Evolutionary conservation across 2,329 filamentous ascomycete genomes (phyloP), one percentile per base, ranked within the genome.

Genomic region (Aureobasidium sp.): DNA sequence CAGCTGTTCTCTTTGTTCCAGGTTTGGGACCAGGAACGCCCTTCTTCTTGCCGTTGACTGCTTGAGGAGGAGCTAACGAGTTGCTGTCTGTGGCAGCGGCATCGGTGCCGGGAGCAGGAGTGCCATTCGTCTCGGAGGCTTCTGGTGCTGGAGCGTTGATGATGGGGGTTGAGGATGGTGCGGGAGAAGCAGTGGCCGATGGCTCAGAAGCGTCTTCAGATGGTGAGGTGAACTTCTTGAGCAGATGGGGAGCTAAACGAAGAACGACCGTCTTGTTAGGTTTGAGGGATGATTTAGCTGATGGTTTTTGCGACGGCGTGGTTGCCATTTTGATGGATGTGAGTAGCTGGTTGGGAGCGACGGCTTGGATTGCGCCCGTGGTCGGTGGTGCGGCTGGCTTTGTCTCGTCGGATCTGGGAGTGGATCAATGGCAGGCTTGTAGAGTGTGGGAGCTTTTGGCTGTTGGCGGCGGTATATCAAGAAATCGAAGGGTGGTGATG

Each of bases 11-110:
- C 76, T 89, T 88, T 62, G 79, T 80, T 61, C 81, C 84, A 42
- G 83, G 80, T 68, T 88, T 88, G 27, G 84, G 82, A 66, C 87
- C 83, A 73, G 91, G 88, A 37, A 83, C 79, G 37, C 87, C 86
- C 75, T 92, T 92, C 78, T 90, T 91, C 79, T 90, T 91, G 13
- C 80, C 77, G 7, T 80, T 85, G 60, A 68, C 68, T 41, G 66
- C 65, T 42, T 71, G 73, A 16, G 77, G 77, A 13, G 79, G 76
- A 53, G 78, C 77, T 42, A 79, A 70, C 44, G 76, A 71, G 67
- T 72, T 73, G 60, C 59, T 62, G 61, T 73, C 71, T 27, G 70
- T 70, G 32, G 71, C 71, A 49, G 74, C 74, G 65, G 67, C 70
- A 14, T 64, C 64, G 29, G 67, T 65, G 25, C 66, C 60, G 14